phyloP scores from a whole-genome alignment of 768 basidiomycete genomes.

The Rubroboletus pulcherrimus region DNA sequence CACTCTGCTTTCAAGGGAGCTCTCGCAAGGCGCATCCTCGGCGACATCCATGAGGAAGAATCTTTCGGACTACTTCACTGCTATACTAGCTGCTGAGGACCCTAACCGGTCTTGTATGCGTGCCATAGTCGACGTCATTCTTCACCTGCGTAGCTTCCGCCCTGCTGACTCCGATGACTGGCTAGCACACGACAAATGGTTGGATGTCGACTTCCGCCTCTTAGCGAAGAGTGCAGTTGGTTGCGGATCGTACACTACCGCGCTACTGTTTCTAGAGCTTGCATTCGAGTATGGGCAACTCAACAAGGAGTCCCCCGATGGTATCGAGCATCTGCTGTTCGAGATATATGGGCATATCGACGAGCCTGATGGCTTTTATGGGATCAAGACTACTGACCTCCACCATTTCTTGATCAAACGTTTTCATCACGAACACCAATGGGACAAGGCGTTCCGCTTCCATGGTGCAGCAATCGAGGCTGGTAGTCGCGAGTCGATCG shows the following conservation, averaged over 20 bases:
- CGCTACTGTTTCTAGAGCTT: conserved; percentile 85
- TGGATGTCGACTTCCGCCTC: conserved; percentile 68
- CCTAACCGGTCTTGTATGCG: conserved; percentile 43
- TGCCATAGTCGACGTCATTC: conserved; percentile 67
- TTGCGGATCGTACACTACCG: conserved; percentile 86
- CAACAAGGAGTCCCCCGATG: conserved; percentile 24
- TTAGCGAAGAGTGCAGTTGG: conserved; percentile 69
- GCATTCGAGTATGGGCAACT: conserved; percentile 48
- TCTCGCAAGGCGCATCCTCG: conserved; percentile 4
- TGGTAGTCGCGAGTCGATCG: conserved; percentile 37
- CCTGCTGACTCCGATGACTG: conserved; percentile 37
- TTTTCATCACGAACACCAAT: conserved; percentile 90
- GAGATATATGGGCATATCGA: conserved; percentile 94
- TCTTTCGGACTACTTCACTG: conserved; percentile 23
- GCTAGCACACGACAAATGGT: conserved; percentile 74
- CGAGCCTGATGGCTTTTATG: conserved; percentile 98
- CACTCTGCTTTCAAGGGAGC: conserved; percentile 45
- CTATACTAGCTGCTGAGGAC: conserved; percentile 27
- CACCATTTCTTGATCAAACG: conserved; percentile 76
- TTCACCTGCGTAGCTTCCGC: conserved; percentile 74
- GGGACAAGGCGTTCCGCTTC: conserved; percentile 86
- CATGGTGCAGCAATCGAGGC: conserved; percentile 84
- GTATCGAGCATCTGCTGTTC: conserved; percentile 72
- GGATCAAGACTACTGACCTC: conserved; percentile 77
- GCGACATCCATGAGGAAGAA: conserved; percentile 12